These are phyloP conservation scores for Dipodascus geniculatus DNA, from an alignment of 805 yeast species.

Conservation along the genomic window DNA sequence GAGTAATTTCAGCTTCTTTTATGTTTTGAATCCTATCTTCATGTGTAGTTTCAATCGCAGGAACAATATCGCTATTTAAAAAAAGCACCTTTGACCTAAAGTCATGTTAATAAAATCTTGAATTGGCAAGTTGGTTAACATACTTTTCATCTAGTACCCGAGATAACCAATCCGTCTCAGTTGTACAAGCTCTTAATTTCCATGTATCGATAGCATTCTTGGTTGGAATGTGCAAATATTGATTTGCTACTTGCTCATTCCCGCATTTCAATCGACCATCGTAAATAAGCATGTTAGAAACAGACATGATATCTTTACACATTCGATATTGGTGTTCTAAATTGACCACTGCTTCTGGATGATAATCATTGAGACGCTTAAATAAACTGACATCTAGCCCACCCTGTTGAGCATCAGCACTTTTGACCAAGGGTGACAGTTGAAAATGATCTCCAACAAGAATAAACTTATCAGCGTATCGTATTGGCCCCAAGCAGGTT, in stretches of 20 bases:
- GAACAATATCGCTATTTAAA: conserved; percentile 62
- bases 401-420: conserved; percentile 47
- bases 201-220: conserved; percentile 14
- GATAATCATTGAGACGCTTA: conserved; percentile 54
- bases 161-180: conserved; percentile 41
- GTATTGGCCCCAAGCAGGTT: conserved; percentile 74
- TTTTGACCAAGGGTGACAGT: conserved; percentile 75
- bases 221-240: conserved; percentile 39
- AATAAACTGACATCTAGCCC: conserved; percentile 72
- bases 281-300: conserved; percentile 73
- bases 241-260: conserved; percentile 46
- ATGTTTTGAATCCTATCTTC: conserved; percentile 66
- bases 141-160: conserved; percentile 40
- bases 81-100: conserved; percentile 43
- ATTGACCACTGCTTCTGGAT: conserved; percentile 67
- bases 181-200: conserved; percentile 1
- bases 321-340: conserved; percentile 80
- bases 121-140: conserved; percentile 3
- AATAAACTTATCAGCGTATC: conserved; percentile 66
- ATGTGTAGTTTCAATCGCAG: conserved; percentile 40
- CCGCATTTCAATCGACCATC: conserved; percentile 72
- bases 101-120: background rate
- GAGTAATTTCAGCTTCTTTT: conserved; percentile 56
- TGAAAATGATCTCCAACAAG: conserved; percentile 97
- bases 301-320: conserved; percentile 78